Evolutionary conservation across 305 asterid species (phyloP).

Genomic region (Fraxinus angustifolia): DNA sequence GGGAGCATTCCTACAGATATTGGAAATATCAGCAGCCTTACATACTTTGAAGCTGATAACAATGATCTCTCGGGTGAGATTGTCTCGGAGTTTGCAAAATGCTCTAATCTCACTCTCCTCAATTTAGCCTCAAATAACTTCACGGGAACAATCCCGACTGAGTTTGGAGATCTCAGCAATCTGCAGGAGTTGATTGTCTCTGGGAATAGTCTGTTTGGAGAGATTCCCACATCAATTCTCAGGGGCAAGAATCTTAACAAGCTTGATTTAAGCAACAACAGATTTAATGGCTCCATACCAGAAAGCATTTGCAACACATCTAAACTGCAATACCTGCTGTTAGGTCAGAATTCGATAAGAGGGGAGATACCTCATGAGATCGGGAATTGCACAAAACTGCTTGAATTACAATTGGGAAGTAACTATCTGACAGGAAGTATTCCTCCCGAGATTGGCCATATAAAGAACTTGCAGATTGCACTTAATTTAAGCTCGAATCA

Average conservation of each 20-base stretch:
- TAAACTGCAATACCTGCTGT: slow-evolving; percentile 64
- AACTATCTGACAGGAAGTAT: slow-evolving; percentile 68
- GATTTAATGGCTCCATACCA: slow-evolving; percentile 70
- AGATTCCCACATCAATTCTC: slow-evolving; percentile 62
- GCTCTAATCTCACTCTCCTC: slow-evolving; percentile 75
- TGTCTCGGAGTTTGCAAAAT: slow-evolving; percentile 61
- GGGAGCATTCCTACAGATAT: slow-evolving; percentile 70
- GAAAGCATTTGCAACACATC: slow-evolving; percentile 65
- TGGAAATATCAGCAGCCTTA: slow-evolving; percentile 78
- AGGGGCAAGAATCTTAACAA: slow-evolving; percentile 68
- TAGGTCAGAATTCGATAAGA: slow-evolving; percentile 56
- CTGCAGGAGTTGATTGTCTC: slow-evolving; percentile 87
- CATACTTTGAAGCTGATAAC: slow-evolving; percentile 85
- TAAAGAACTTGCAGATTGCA: slow-evolving; percentile 84
- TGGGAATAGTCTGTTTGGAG: slow-evolving; percentile 63
- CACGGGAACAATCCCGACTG: slow-evolving; percentile 69
- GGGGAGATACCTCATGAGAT: slow-evolving; percentile 81
- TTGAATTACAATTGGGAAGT: slow-evolving; percentile 73
- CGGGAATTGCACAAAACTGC: slow-evolving; percentile 78
- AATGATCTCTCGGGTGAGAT: slow-evolving; percentile 86
- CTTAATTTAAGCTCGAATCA: slow-evolving; percentile 77
- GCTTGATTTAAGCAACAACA: slow-evolving; percentile 74
- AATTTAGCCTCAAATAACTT: slow-evolving; percentile 84
- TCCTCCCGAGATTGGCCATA: slow-evolving; percentile 78
- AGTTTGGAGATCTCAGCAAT: slow-evolving; percentile 63